Evolutionary conservation across 331 rosid species (phyloP), one percentile per base, ranked within the genome.

Genomic region (Dryas integrifolia): DNA sequence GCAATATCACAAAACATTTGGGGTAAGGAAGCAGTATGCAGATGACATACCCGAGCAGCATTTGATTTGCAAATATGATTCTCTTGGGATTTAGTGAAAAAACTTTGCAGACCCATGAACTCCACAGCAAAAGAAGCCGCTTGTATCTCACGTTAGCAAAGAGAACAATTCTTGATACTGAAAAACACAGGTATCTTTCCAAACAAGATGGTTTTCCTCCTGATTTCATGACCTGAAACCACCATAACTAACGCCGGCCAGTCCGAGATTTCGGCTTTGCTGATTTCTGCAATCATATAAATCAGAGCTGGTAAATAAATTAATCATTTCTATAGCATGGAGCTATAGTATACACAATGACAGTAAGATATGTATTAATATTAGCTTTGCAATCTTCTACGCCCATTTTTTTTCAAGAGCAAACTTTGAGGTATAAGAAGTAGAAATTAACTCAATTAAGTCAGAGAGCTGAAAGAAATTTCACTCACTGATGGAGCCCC

Each of bases 231-330:
- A 74, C 82, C 67, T 60, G 74, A 60, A 72, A 73, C 61, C 67
- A 50, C 79, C 15, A 53, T n/a, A 58, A 80, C 80, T 78, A 92
- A 46, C 98, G 96, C 9, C 99, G 86, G 26, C 85, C 74, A 38
- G 86, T 79, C 83, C 99, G 88, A 58, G 88, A 66, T 83, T 87
- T 95, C 0, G 89, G 89, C 85, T 88, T 81, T 7, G 90, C 78
- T 59, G 91, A 85, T 83, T 85, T 95, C 99, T 95, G 89, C 88
- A 80, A 74, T 67, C 8, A 26, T 50, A 40, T 21, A 24, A 3
- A 3, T 7, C 26, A 45, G n/a, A 58, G 74, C 65, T 2, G 67
- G 40, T 7, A 45, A 52, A 15, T 58, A 24, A 70, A 14, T 47
- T 30, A 30, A 30, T 70, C 57, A 55, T 13, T 51, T 6, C 13